A percentile compares a stretch with the other conserved stretches of the same genome.
Evolutionary conservation across 148 eudicot species (phyloP).

Genomic region (Amaranthus cruentus): DNA sequence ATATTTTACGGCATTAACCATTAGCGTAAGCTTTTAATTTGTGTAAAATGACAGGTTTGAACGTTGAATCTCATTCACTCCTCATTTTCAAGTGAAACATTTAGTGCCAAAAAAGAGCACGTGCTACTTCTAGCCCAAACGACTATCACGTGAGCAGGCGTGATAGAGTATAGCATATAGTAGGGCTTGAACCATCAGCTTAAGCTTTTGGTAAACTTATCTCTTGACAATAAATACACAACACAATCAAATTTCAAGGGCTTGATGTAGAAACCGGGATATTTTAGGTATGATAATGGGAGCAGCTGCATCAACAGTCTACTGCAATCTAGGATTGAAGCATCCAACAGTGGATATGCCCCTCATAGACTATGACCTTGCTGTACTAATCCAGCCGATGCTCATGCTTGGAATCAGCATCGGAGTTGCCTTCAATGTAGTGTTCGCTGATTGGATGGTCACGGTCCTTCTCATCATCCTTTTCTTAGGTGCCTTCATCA

Average conservation of each 20-base stretch:
- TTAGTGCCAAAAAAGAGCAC: too few relatives aligned
- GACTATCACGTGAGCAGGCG: too few relatives aligned
- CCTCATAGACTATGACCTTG: constrained; percentile 60
- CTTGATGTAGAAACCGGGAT: background rate
- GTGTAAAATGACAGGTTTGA: too few relatives aligned
- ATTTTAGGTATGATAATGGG: constrained; percentile 73
- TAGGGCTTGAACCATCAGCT: too few relatives aligned
- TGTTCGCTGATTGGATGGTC: constrained; percentile 79
- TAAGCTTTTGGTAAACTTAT: too few relatives aligned
- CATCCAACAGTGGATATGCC: constrained; percentile 69
- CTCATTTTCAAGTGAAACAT: too few relatives aligned
- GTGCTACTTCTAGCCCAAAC: too few relatives aligned
- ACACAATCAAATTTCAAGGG: background rate
- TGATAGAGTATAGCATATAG: too few relatives aligned
- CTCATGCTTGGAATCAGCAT: constrained; percentile 68
- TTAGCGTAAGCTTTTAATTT: too few relatives aligned
- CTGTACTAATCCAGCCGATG: constrained; percentile 71
- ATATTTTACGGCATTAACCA: too few relatives aligned
- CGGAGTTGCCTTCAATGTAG: constrained; percentile 59
- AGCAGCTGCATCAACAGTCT: constrained; percentile 58
- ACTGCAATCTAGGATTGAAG: constrained; percentile 46
- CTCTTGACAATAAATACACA: too few relatives aligned
- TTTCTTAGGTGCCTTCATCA: constrained; percentile 37
- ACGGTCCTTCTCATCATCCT: constrained; percentile 61
- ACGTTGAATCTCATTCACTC: too few relatives aligned